Conservation (phyloP, 805 yeast species). For the Ogataea haglerorum region DNA sequence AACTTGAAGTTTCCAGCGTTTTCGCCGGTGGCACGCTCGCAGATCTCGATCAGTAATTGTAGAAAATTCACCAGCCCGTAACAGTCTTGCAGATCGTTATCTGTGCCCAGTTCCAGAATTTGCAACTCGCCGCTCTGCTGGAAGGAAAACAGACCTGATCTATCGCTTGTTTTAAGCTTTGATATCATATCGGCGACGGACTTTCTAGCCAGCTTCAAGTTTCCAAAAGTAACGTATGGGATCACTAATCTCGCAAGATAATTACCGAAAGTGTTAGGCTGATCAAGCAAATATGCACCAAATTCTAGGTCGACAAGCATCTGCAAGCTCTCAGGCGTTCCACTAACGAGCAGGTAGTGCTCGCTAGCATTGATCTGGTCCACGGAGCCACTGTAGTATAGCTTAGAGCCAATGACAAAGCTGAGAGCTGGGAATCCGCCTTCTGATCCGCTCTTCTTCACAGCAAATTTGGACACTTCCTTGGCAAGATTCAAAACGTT, state of each 20-base stretch:
- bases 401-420: constrained; percentile 66
- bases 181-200: constrained; percentile 38
- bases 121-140: constrained; percentile 22
- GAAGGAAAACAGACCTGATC: constrained; percentile 14
- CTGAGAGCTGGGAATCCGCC: constrained; percentile 78
- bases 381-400: constrained; percentile 37
- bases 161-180: constrained; percentile 25
- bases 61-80: constrained; percentile 60
- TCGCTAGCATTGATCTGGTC: constrained; percentile 29
- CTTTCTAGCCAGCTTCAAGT: constrained; percentile 56
- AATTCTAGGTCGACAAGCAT: constrained; percentile 35
- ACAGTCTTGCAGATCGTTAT: constrained; percentile 25
- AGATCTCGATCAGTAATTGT: constrained; percentile 59
- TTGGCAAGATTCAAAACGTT: constrained; percentile 64
- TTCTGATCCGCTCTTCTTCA: constrained; percentile 42
- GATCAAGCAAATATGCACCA: constrained; percentile 33
- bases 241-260: constrained; percentile 56
- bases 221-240: constrained; percentile 68
- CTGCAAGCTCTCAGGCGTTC: constrained; percentile 22
- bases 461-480: constrained; percentile 66
- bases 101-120: constrained; percentile 32
- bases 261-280: constrained; percentile 21
- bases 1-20: constrained; percentile 39
- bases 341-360: constrained; percentile 26
- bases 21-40: constrained; percentile 44